Evolutionary conservation across 2,329 filamentous ascomycete genomes (phyloP), one percentile per base, ranked within the genome.

Genomic region (Cordyceps pruinosa): DNA sequence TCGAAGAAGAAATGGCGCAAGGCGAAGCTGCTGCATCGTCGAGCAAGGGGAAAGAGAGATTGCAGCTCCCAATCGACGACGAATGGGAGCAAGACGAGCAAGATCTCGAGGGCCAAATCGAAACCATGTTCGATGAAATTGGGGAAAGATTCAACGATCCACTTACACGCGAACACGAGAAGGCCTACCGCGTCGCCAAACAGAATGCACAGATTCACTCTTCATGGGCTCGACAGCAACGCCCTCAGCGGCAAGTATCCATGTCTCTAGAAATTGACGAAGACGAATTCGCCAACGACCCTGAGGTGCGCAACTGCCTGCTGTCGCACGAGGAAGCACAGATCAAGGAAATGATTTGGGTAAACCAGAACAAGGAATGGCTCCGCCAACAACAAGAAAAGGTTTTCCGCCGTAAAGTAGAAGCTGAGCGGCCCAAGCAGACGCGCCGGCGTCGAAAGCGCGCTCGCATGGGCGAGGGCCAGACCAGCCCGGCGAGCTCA

Each of bases 291-390:
- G 89, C 86, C 37, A 85, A 95, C 64, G 94, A 99, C 61, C 87
- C 86, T 0, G 94, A 99, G 70, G 90, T 99, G 5, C 75, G 81
- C 59, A 88, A 88, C 64, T 96, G 92, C 66, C 72, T 91, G 35
- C 78, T 97, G 5, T 82, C 80, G 0, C 81, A 86, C 1, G 82
- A 84, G 3, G 92, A 97, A 72, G 83, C 86, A 2, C 82, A 82
- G 34, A 83, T 91, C 67, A 97, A 97, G 70, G 92, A 97, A 70
- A 84, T 85, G 59, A 89, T 97, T 53, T 99, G 94, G 94, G 85
- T 96, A 44, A 92, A 93, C 59, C 86, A 92, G 68, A 97, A 99
- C 71, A 91, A 94, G 69, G 90, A 95, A 63, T 99, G 92, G 82
- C 78, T 99, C 39, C 88, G 93, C 9, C 82, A 85, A 49, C 88